A percentile compares a stretch with the other conserved stretches of the same genome.
Evolutionary conservation across 345 rosid genomes (phyloP).

Genomic region (Reutealis trisperma): DNA sequence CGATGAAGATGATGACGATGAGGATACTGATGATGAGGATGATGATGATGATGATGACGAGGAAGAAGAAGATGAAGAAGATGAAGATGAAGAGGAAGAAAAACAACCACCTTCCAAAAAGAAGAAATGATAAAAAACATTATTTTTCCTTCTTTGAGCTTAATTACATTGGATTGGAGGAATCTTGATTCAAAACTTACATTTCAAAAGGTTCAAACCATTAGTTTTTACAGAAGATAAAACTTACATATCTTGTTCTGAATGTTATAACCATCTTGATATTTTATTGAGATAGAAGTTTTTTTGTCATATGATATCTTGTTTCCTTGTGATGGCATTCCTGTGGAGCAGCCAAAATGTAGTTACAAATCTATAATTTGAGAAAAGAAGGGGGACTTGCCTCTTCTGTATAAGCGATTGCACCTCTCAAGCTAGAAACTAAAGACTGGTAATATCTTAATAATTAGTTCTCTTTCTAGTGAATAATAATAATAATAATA

Average conservation of each 20-base stretch:
- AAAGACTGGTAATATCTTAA: too few species aligned
- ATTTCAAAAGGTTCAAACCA: neutral
- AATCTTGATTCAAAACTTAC: neutral
- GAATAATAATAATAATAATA: too few species aligned
- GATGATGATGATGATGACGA: neutral
- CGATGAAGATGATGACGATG: neutral
- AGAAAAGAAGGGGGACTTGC: neutral
- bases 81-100: neutral
- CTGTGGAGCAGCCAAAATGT: neutral
- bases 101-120: conserved; percentile 6
- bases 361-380: neutral
- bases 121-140: conserved; percentile 5
- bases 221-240: neutral
- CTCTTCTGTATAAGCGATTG: neutral
- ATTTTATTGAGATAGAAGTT: neutral
- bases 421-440: too few species aligned
- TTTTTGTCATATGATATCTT: neutral
- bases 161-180: neutral
- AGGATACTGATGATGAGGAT: neutral
- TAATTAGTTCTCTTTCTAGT: too few species aligned
- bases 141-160: neutral
- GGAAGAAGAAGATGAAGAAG: neutral
- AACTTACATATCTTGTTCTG: neutral
- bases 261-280: neutral
- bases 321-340: neutral